Conservation (phyloP, 768 basidiomycete species). For the Phaffia tasmanica region DNA sequence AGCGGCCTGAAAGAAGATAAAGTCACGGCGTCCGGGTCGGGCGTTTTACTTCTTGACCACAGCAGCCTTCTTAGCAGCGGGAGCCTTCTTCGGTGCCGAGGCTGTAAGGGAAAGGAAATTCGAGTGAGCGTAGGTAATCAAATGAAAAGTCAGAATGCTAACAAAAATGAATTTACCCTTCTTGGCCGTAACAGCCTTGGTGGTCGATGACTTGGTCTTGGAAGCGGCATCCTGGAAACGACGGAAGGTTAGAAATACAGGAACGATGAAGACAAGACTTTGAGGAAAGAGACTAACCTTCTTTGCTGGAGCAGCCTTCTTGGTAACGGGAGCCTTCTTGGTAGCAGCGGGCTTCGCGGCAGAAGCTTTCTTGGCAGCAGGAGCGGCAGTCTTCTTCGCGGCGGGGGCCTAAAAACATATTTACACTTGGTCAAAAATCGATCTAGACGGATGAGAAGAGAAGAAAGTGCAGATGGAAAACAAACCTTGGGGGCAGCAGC, state of each 20-base stretch:
- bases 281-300: constrained; percentile 40
- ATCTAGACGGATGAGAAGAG: neutral
- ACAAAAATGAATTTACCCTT: neutral
- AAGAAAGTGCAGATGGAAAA: constrained; percentile 1
- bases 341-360: constrained; percentile 22
- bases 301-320: constrained; percentile 21
- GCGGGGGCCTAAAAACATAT: neutral
- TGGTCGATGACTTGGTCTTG: constrained; percentile 25
- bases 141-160: neutral
- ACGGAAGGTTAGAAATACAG: neutral
- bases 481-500: constrained; percentile 29
- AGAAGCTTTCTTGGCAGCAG: constrained; percentile 33
- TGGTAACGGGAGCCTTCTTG: constrained; percentile 30
- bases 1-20: neutral
- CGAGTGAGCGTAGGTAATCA: neutral
- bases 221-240: constrained; percentile 3
- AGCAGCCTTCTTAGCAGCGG: constrained; percentile 8
- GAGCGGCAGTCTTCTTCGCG: constrained; percentile 20
- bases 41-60: neutral
- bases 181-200: constrained; percentile 17
- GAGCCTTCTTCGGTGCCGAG: constrained; percentile 12
- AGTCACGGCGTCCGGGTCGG: neutral
- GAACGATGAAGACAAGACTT: neutral
- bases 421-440: neutral
- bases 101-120: neutral